phyloP scores from a whole-genome alignment of 768 basidiomycete genomes.

The Leucocoprinus leucothites region DNA sequence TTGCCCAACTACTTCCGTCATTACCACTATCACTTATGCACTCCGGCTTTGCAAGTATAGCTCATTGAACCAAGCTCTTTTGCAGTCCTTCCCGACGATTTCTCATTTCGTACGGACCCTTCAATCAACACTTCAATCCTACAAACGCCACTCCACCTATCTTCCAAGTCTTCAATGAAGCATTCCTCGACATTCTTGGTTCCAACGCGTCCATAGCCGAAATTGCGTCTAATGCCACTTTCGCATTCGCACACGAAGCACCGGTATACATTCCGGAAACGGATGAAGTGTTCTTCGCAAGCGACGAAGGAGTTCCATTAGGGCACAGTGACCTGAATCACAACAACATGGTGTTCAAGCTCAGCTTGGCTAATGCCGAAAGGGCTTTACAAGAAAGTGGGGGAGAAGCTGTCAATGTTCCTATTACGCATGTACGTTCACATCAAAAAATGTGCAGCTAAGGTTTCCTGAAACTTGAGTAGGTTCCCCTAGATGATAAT shows the following conservation, averaged over 20 bases:
- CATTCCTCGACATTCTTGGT: conserved; percentile 63
- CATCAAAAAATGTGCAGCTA: neutral
- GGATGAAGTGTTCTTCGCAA: conserved; percentile 72
- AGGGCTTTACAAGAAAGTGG: conserved; percentile 34
- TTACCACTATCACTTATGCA: neutral
- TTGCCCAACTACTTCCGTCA: neutral
- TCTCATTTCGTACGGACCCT: conserved; percentile 34
- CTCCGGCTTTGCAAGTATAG: conserved; percentile 29
- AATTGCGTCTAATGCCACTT: conserved; percentile 57
- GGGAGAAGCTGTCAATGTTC: conserved; percentile 41
- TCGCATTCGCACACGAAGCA: conserved; percentile 79
- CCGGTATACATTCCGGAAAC: conserved; percentile 64
- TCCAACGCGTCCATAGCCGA: conserved; percentile 50
- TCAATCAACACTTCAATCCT: conserved; percentile 52
- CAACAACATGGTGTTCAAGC: conserved; percentile 61
- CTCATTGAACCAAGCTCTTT: conserved; percentile 48
- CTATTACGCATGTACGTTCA: conserved; percentile 38
- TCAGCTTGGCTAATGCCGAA: conserved; percentile 57
- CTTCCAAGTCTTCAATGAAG: conserved; percentile 48
- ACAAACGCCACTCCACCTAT: conserved; percentile 55
- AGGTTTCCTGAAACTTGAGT: neutral
- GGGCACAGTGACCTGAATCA: conserved; percentile 62
- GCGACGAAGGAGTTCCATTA: conserved; percentile 63
- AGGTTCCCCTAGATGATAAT: conserved; percentile 57
- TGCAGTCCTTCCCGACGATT: conserved; percentile 47